These are phyloP conservation scores for Amanita rubescens DNA, from an alignment of 768 basidiomycete species.

Conservation along the genomic window DNA sequence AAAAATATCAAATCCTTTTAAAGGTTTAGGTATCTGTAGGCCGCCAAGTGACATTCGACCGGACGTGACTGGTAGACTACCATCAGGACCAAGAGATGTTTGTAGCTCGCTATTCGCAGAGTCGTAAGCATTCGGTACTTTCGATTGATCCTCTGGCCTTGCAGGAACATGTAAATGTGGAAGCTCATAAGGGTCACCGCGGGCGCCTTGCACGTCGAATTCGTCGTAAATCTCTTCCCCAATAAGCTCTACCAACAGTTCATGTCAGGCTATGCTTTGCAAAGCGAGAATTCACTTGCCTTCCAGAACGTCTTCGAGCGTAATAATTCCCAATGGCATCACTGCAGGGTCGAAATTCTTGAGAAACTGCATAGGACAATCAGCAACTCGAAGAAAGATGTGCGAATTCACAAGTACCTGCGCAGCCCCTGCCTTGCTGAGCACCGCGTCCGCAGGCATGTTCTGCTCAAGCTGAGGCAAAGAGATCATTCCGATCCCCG, in stretches of 20 bases:
- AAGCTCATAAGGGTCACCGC: conserved; percentile 38
- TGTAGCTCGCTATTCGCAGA: background rate
- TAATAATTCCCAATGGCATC: conserved; percentile 87
- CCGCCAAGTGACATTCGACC: conserved; percentile 6
- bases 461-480: conserved; percentile 62
- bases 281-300: conserved; percentile 26
- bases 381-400: background rate
- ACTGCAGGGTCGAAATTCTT: conserved; percentile 75
- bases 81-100: background rate
- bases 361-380: conserved; percentile 48
- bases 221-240: conserved; percentile 93
- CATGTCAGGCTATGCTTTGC: background rate
- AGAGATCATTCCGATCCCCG: conserved; percentile 29
- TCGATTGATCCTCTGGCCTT: background rate
- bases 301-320: conserved; percentile 89
- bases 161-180: conserved; percentile 16
- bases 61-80: background rate
- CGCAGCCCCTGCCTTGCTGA: conserved; percentile 68
- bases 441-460: conserved; percentile 84
- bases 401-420: conserved; percentile 38
- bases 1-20: conserved; percentile 44
- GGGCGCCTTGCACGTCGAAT: conserved; percentile 75
- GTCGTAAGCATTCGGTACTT: background rate
- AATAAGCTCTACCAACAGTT: conserved; percentile 52
- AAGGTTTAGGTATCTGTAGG: conserved; percentile 30